These are phyloP conservation scores for Carallia pectinifolia DNA, from an alignment of 345 rosid genomes.

Conservation along the genomic window DNA sequence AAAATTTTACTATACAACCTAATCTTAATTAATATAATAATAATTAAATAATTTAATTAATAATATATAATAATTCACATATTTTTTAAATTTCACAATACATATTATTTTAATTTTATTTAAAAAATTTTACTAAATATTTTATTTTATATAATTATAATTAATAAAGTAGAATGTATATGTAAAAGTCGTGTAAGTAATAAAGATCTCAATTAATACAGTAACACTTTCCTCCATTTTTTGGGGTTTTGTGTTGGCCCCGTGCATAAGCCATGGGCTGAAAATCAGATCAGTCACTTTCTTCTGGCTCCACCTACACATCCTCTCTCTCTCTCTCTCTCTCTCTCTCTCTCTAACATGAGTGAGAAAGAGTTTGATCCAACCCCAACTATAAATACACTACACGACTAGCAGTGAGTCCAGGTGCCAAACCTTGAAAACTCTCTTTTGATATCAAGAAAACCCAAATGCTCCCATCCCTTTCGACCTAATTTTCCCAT, in stretches of 20 bases:
- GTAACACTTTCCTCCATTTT: not conserved
- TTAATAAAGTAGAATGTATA: too few species aligned
- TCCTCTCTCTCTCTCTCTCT: too few species aligned
- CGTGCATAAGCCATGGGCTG: constrained; percentile 9
- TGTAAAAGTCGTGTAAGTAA: too few species aligned
- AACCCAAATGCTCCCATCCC: not conserved
- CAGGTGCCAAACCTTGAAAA: constrained; percentile 15
- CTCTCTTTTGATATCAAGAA: not conserved
- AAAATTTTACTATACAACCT: too few species aligned
- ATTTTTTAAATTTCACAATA: too few species aligned
- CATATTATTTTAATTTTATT: too few species aligned
- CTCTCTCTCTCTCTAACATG: too few species aligned
- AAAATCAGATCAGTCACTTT: constrained; percentile 14
- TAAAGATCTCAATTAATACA: not conserved
- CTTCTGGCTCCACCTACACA: not conserved
- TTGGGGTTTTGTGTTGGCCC: constrained; percentile 9
- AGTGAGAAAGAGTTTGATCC: not conserved
- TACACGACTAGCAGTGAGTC: not conserved
- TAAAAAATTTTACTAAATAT: too few species aligned
- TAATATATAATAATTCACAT: too few species aligned
- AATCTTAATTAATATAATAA: too few species aligned
- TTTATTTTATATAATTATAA: too few species aligned
- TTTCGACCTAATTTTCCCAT: not conserved
- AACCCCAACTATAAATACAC: constrained; percentile 23
- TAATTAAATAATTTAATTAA: too few species aligned